Evolutionary conservation across 805 yeast species (phyloP).

Genomic region (Citeromyces nyonsensis): DNA sequence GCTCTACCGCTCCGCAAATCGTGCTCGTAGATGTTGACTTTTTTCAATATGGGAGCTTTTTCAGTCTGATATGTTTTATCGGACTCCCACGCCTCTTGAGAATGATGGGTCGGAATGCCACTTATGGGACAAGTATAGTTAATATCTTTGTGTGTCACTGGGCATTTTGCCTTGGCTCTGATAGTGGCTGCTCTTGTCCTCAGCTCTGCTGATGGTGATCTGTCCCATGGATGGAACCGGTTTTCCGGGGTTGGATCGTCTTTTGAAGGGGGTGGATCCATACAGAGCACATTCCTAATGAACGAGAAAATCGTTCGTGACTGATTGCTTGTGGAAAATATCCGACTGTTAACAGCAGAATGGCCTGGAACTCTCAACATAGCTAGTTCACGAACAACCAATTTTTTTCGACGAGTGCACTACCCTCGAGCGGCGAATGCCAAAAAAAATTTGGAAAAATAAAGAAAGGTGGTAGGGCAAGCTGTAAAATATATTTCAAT

Average conservation of each 20-base stretch:
- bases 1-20: conserved; percentile 88
- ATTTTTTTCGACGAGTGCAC: too few relatives aligned
- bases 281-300: conserved; percentile 18
- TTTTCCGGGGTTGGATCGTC: conserved; percentile 58
- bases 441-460: too few relatives aligned
- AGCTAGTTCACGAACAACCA: too few relatives aligned
- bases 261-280: conserved; percentile 50
- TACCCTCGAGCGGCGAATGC: too few relatives aligned
- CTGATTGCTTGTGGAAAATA: neutral
- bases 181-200: conserved; percentile 87
- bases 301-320: conserved; percentile 14
- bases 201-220: conserved; percentile 76
- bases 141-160: conserved; percentile 71
- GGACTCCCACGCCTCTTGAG: conserved; percentile 74
- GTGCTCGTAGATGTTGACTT: conserved; percentile 87
- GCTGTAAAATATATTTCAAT: neutral
- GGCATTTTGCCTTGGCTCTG: conserved; percentile 78
- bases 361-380: too few relatives aligned
- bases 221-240: conserved; percentile 81
- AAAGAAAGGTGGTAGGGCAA: too few relatives aligned
- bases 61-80: conserved; percentile 52
- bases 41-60: conserved; percentile 60
- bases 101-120: conserved; percentile 94
- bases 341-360: too few relatives aligned
- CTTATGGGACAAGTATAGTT: conserved; percentile 82